A percentile compares a stretch with the other conserved stretches of the same genome.
These are phyloP conservation scores for Skeletonema marinoi DNA, from an alignment of 108 stramenopile genomes.

Conservation along the genomic window DNA sequence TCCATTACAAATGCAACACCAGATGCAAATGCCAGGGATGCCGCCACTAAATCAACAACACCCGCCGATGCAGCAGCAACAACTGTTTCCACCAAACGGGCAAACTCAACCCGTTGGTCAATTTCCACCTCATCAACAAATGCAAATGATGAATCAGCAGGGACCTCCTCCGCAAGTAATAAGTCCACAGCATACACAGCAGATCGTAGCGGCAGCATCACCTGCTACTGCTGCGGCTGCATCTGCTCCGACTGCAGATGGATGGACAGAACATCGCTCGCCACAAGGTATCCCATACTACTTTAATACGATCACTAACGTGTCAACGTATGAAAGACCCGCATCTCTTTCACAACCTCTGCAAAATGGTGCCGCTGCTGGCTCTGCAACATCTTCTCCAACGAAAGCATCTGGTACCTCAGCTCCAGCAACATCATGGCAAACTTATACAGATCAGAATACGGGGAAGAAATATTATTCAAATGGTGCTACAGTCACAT, in stretches of 20 bases:
- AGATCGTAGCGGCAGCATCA: slow-evolving; percentile 3
- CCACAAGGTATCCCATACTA: slow-evolving; percentile 67
- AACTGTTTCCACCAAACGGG: slow-evolving; percentile 3
- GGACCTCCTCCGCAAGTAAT: background rate
- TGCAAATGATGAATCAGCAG: slow-evolving; percentile 16
- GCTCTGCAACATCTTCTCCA: background rate
- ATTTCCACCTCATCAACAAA: slow-evolving; percentile 13
- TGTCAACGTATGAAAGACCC: slow-evolving; percentile 70
- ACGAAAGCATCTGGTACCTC: background rate
- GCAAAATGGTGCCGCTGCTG: slow-evolving; percentile 6
- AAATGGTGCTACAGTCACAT: slow-evolving; percentile 76
- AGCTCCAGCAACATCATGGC: slow-evolving; percentile 46
- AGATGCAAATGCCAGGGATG: slow-evolving; percentile 6
- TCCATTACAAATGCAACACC: slow-evolving; percentile 7
- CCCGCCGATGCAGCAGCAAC: slow-evolving; percentile 9
- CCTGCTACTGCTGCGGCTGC: slow-evolving; percentile 2
- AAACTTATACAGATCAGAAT: slow-evolving; percentile 62
- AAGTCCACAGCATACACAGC: background rate
- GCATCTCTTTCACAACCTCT: slow-evolving; percentile 26
- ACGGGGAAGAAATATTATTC: slow-evolving; percentile 84
- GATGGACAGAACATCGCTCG: slow-evolving; percentile 67
- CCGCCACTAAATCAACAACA: slow-evolving; percentile 2
- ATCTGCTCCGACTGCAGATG: slow-evolving; percentile 19
- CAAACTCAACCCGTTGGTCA: slow-evolving; percentile 5
- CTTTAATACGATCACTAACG: slow-evolving; percentile 59